phyloP scores from a whole-genome alignment of 2,329 filamentous ascomycete species.

The Emydomyces testavorans region DNA sequence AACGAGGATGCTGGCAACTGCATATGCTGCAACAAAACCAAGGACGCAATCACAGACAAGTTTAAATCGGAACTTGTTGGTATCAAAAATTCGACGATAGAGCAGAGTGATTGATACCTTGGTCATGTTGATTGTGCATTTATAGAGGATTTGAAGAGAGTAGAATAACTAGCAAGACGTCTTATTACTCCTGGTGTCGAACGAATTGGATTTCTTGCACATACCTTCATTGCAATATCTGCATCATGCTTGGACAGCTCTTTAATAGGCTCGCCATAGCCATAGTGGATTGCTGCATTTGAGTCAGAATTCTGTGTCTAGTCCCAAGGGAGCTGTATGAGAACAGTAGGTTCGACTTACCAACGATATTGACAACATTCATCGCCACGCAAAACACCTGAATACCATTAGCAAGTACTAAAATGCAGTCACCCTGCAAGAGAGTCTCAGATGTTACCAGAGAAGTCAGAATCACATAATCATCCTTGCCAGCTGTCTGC shows the following conservation, averaged over 20 bases:
- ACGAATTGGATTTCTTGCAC: neutral
- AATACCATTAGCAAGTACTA: slow-evolving; percentile 1
- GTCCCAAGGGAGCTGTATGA: no score
- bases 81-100: slow-evolving; percentile 45
- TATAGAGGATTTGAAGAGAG: slow-evolving; percentile 44
- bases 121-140: slow-evolving; percentile 43
- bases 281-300: slow-evolving; percentile 21
- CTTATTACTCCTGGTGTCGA: neutral
- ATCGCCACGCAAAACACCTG: slow-evolving; percentile 23
- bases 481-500: slow-evolving; percentile 21
- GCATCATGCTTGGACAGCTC: slow-evolving; percentile 19
- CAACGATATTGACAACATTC: slow-evolving; percentile 20
- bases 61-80: slow-evolving; percentile 40
- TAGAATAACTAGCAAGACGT: slow-evolving; percentile 37
- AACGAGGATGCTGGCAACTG: slow-evolving; percentile 35
- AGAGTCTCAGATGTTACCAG: slow-evolving; percentile 17
- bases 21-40: slow-evolving; percentile 37
- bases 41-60: slow-evolving; percentile 35
- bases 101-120: slow-evolving; percentile 45
- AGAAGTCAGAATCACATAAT: slow-evolving; percentile 22
- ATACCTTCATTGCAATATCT: slow-evolving; percentile 20
- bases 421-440: neutral
- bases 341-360: slow-evolving; percentile 8
- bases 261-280: slow-evolving; percentile 21
- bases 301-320: neutral